A percentile compares a stretch with the other conserved stretches of the same genome.
Evolutionary conservation across 2,329 filamentous ascomycete species (phyloP).

Genomic region (Fusarium sp.): DNA sequence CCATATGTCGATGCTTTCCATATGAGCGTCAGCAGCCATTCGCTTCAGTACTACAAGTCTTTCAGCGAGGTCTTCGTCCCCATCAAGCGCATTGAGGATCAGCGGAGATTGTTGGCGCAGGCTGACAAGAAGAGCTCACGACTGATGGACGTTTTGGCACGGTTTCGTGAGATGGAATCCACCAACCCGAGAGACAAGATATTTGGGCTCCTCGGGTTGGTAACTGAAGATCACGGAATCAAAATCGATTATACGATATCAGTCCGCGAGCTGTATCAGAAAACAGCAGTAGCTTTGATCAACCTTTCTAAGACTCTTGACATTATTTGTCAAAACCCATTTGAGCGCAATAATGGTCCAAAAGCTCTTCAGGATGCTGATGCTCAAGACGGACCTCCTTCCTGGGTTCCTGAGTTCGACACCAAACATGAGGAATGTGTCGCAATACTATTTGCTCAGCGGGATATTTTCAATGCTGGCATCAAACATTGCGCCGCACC

Average conservation of each 20-base stretch:
- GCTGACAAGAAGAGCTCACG: background rate
- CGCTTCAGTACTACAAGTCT: rapidly evolving
- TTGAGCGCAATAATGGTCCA: background rate
- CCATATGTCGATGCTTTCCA: conserved; percentile 28
- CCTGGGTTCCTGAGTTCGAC: conserved; percentile 20
- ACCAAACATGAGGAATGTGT: background rate
- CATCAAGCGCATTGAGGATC: conserved; percentile 21
- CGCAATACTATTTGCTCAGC: conserved; percentile 21
- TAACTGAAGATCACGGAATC: conserved; percentile 19
- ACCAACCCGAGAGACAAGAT: conserved; percentile 16
- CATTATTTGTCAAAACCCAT: conserved; percentile 24
- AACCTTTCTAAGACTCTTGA: conserved; percentile 9
- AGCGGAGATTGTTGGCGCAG: background rate
- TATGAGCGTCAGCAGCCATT: background rate
- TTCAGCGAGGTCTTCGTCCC: background rate
- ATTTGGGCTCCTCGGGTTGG: conserved; percentile 11
- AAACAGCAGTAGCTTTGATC: background rate
- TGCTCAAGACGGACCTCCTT: background rate
- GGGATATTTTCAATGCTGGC: conserved; percentile 5
- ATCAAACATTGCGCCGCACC: background rate
- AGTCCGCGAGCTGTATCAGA: background rate
- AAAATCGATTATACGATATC: conserved; percentile 5
- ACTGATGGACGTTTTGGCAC: conserved; percentile 5
- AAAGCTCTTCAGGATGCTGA: background rate
- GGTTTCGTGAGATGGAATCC: conserved; percentile 8